Percentiles rank a stretch among this genome's conserved stretches.
These are phyloP conservation scores for Chernovozyma sophiae-reginae DNA, from an alignment of 1,139 yeast genomes.

Conservation along the genomic window DNA sequence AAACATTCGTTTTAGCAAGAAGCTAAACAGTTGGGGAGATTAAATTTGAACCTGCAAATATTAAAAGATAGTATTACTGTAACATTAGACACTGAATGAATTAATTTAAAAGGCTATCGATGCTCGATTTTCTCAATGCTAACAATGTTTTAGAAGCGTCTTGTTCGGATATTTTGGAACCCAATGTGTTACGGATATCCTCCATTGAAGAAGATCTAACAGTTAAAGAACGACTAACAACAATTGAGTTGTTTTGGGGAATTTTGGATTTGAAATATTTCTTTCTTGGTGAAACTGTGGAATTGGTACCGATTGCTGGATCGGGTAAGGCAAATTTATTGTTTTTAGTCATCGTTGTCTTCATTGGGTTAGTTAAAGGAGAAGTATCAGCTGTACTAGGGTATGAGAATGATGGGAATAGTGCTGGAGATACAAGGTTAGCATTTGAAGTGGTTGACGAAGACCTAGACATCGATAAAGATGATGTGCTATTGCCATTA, in stretches of 20 bases:
- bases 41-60: not conserved
- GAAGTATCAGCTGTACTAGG: conserved; percentile 19
- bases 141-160: conserved; percentile 42
- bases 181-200: conserved; percentile 6
- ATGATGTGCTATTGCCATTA: not conserved
- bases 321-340: conserved; percentile 33
- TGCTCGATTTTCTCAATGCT: conserved; percentile 41
- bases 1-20: too few species aligned
- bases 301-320: conserved; percentile 26
- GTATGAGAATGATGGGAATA: conserved; percentile 5
- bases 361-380: conserved; percentile 22
- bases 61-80: too few species aligned
- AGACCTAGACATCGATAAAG: not conserved
- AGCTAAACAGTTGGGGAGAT: too few species aligned
- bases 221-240: conserved; percentile 10
- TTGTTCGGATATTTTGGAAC: conserved; percentile 19
- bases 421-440: conserved; percentile 4
- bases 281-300: conserved; percentile 18
- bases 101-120: conserved; percentile 39
- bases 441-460: not conserved
- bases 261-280: conserved; percentile 22
- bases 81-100: too few species aligned
- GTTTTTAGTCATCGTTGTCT: conserved; percentile 9
- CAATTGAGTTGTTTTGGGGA: conserved; percentile 18
- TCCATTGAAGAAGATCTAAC: conserved; percentile 3